A percentile compares a stretch with the other conserved stretches of the same genome.
phyloP scores from a whole-genome alignment of 352 stramenopile species.

The Pythium phragmitis region DNA sequence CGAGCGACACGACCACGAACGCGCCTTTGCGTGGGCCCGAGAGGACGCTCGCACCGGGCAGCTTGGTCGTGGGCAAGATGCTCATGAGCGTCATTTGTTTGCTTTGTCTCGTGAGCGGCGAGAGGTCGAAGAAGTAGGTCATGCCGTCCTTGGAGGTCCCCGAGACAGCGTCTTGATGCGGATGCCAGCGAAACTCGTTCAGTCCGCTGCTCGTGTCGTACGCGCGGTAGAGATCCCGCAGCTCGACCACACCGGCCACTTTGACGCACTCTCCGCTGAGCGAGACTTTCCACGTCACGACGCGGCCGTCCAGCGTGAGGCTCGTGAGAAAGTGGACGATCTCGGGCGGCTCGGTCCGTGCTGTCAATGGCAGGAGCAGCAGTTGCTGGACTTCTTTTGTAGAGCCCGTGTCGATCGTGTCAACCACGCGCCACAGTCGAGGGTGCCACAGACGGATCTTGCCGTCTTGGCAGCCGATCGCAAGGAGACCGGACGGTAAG shows the following conservation, averaged over 20 bases:
- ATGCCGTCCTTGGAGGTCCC: conserved; percentile 61
- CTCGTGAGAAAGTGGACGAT: conserved; percentile 44
- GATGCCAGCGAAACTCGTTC: conserved; percentile 62
- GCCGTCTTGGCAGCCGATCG: conserved; percentile 73
- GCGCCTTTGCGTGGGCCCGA: conserved; percentile 42
- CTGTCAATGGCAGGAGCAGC: conserved; percentile 43
- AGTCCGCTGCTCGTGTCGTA: conserved; percentile 61
- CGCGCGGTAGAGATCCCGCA: conserved; percentile 53
- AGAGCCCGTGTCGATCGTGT: conserved; percentile 61
- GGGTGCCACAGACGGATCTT: conserved; percentile 73
- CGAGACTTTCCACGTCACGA: conserved; percentile 69
- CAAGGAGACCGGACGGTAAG: conserved; percentile 58
- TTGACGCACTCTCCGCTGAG: conserved; percentile 35
- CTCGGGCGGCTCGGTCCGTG: conserved; percentile 1
- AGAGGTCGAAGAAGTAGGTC: conserved; percentile 68
- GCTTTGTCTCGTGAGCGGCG: conserved; percentile 45
- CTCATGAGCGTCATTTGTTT: conserved; percentile 39
- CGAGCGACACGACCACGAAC: conserved; percentile 47
- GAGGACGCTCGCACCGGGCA: conserved; percentile 44
- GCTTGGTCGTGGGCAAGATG: conserved; percentile 52
- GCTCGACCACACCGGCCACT: conserved; percentile 37
- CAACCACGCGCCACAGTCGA: conserved; percentile 55
- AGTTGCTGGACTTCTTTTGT: conserved; percentile 69
- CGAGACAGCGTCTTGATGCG: conserved; percentile 54
- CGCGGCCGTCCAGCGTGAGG: conserved; percentile 54